phyloP scores from a whole-genome alignment of 2,329 filamentous ascomycete genomes.

The Elsinoe fawcettii region DNA sequence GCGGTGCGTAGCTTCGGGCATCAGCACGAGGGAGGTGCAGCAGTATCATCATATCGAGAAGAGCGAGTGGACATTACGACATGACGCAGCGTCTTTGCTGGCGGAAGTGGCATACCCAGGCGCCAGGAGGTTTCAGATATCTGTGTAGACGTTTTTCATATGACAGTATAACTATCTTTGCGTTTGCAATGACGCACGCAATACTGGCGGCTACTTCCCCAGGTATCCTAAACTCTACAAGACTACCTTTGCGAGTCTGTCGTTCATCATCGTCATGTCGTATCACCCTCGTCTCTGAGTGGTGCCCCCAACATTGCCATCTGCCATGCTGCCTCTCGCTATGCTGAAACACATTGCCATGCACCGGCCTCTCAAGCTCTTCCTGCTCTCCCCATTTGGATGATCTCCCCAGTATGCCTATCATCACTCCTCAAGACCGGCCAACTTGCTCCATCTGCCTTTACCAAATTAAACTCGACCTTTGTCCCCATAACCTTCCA shows the following conservation, averaged over 20 bases:
- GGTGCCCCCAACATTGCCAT: neutral
- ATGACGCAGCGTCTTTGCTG: slow-evolving; percentile 14
- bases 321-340: neutral
- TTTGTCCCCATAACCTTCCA: slow-evolving; percentile 85
- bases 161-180: neutral
- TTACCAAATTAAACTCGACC: slow-evolving; percentile 67
- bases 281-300: neutral
- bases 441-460: slow-evolving; percentile 73
- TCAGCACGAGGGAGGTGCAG: neutral
- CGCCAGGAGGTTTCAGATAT: slow-evolving; percentile 7
- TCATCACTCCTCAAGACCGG: slow-evolving; percentile 77
- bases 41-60: neutral
- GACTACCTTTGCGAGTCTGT: neutral
- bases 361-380: slow-evolving; percentile 28
- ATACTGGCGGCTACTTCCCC: too few species aligned
- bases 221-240: too few species aligned
- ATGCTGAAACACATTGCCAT: neutral
- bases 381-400: slow-evolving; percentile 80
- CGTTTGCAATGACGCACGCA: too few species aligned
- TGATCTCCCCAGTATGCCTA: slow-evolving; percentile 64
- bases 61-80: neutral
- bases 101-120: slow-evolving; percentile 5
- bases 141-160: neutral
- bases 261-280: neutral
- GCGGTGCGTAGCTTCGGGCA: neutral